Percentiles rank a stretch among this genome's conserved stretches.
phyloP scores from a whole-genome alignment of 768 basidiomycete species.

The Kwoniella dejecticola region DNA sequence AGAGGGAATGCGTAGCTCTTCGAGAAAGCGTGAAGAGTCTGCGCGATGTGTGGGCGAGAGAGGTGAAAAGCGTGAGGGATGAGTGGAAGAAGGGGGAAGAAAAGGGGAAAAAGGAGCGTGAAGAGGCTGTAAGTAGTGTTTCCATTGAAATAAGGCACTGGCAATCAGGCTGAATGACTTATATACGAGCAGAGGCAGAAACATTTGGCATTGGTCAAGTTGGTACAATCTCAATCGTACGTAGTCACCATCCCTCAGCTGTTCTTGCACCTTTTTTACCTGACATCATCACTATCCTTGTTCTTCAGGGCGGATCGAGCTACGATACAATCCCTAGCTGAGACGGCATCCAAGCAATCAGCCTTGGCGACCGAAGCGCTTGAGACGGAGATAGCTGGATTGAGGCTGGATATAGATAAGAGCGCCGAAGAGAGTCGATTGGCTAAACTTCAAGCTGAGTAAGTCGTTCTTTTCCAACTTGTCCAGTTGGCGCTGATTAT shows the following conservation, averaged over 20 bases:
- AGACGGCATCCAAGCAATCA: slow-evolving; percentile 22
- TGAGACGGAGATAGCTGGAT: slow-evolving; percentile 31
- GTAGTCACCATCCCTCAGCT: slow-evolving; percentile 5
- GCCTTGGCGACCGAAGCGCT: slow-evolving; percentile 24
- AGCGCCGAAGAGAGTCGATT: slow-evolving; percentile 21
- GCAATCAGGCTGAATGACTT: neutral
- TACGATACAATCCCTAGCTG: slow-evolving; percentile 22
- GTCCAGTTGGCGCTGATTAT: neutral
- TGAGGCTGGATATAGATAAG: slow-evolving; percentile 30
- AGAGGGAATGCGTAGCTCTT: slow-evolving; percentile 49
- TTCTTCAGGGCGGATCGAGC: slow-evolving; percentile 28
- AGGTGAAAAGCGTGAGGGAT: slow-evolving; percentile 39
- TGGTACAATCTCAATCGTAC: slow-evolving; percentile 48
- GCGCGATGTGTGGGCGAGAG: slow-evolving; percentile 48
- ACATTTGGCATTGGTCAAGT: slow-evolving; percentile 38
- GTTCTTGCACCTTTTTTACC: neutral
- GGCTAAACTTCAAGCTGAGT: slow-evolving; percentile 41
- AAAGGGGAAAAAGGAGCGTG: slow-evolving; percentile 36
- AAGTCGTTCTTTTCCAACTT: too few species aligned
- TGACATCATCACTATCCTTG: neutral
- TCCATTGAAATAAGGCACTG: neutral
- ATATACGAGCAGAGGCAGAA: slow-evolving; percentile 30
- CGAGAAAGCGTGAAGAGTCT: slow-evolving; percentile 51
- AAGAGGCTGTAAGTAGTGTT: slow-evolving; percentile 45
- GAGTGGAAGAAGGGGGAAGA: slow-evolving; percentile 40